A percentile compares a stretch with the other conserved stretches of the same genome.
These are phyloP conservation scores for Licmophora abbreviata DNA, from an alignment of 108 stramenopile genomes.

Conservation along the genomic window DNA sequence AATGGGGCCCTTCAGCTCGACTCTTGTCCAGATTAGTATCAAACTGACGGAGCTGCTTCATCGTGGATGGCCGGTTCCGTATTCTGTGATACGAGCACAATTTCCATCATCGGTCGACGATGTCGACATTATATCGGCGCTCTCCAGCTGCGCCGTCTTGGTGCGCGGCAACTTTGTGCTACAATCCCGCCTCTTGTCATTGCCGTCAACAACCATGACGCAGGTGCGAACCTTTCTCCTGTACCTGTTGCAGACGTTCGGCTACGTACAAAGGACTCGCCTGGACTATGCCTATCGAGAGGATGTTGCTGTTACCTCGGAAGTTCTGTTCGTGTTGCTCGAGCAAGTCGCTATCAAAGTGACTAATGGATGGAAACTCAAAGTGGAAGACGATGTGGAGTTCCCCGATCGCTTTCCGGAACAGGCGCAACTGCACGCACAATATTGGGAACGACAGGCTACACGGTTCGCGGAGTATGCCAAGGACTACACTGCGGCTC, in stretches of 20 bases:
- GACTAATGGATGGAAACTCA: conserved; percentile 48
- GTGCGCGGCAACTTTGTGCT: conserved; percentile 78
- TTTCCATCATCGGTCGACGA: conserved; percentile 39
- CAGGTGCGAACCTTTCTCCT: conserved; percentile 69
- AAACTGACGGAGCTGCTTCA: conserved; percentile 54
- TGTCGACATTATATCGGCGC: conserved; percentile 36
- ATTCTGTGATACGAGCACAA: conserved; percentile 44
- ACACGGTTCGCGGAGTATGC: no score
- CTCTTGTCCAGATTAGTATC: conserved; percentile 22
- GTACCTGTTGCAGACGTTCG: conserved; percentile 58
- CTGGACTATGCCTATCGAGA: conserved; percentile 35
- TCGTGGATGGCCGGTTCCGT: conserved; percentile 64
- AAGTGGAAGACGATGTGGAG: conserved; percentile 58
- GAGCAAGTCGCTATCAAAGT: conserved; percentile 47
- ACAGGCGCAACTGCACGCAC: conserved; percentile 31
- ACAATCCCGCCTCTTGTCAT: conserved; percentile 47
- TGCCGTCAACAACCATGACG: no score
- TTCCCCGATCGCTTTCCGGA: conserved; percentile 43
- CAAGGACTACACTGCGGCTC: no score
- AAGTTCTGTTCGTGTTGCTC: conserved; percentile 45
- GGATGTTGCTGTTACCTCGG: conserved; percentile 19
- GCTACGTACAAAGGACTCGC: conserved; percentile 47
- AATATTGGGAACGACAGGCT: conserved; percentile 71
- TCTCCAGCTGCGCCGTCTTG: conserved; percentile 62
- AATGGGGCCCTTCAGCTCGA: conserved; percentile 2